Base-by-base conservation (phyloP, 768 basidiomycete species). In the Tulasnella sp. region DNA sequence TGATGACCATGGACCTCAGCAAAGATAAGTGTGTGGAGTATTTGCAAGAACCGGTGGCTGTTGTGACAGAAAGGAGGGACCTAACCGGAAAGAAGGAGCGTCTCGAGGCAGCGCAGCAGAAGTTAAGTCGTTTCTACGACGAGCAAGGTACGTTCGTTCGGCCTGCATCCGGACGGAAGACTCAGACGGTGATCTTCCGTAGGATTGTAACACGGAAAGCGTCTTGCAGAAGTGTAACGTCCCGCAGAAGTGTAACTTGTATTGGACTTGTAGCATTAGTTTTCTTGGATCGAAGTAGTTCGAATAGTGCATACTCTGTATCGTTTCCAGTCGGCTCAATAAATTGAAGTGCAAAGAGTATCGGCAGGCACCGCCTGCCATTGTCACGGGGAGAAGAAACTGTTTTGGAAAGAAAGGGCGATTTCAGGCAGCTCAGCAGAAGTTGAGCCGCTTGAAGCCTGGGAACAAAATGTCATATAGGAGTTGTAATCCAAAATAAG, bases 1-100 rank as follows among this genome's bases (percentile, higher is more conserved):
- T 94, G 3, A 85, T 93, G 72, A 89, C 89, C 18, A 88, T 89
- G 0, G 81, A 86, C 0, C 87, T 90, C 20, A 91, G 88, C 0
- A 83, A 85, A 18, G 83, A 85, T 1, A 89, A 89, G 28, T 93
- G 91, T 83, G 84, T 85, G 81, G 87, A 89, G 48, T 87, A 90
- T 74, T 85, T 92, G 1, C 88, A 89, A 81, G 91, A 93, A 83
- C 88, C 85, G 24, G 86, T 87, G 0, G 84, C 86, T 20, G 82
- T 91, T 28, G 86, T 89, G 0, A 86, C 86, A 2, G 85, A 83
- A 34, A 86, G 92, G 16, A 87, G 87, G 37, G 91, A 91, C 72
- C 82, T 91, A 24, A 31, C 34, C 14, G 79, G 72, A 16, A 80
- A 75, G 74, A 48, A 80, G 46, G 44, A 40, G 42, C 18, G 79